Percentiles rank a stretch among this genome's conserved stretches.
Evolutionary conservation across 345 rosid species (phyloP).

Genomic region (Gossypioides kirkii): DNA sequence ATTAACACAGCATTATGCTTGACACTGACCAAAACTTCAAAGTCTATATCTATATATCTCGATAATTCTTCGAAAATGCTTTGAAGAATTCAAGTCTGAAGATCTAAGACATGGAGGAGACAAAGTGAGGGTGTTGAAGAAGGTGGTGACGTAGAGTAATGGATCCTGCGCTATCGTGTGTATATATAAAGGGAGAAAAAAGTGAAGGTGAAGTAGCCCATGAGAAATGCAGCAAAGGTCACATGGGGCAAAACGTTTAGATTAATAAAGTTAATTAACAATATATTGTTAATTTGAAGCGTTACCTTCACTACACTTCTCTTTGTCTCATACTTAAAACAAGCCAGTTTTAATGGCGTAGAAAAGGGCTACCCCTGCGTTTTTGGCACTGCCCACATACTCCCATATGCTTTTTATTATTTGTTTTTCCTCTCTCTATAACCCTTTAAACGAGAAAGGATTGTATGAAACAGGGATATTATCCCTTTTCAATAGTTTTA

Average conservation of each 20-base stretch:
- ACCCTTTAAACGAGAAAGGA: neutral
- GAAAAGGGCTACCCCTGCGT: conserved; percentile 54
- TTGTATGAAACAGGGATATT: no score
- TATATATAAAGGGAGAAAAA: conserved; percentile 21
- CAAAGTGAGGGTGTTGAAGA: neutral
- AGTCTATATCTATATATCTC: neutral
- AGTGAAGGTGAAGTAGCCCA: conserved; percentile 42
- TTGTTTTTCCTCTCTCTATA: neutral
- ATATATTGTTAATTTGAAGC: conserved; percentile 19
- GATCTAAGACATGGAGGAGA: neutral
- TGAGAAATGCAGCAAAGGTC: conserved; percentile 59
- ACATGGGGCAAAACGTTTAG: conserved; percentile 71
- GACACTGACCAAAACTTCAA: conserved; percentile 18
- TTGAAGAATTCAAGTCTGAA: conserved; percentile 1
- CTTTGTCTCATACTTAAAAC: conserved; percentile 6
- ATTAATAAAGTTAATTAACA: conserved; percentile 33
- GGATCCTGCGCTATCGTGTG: conserved; percentile 29
- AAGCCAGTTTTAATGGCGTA: conserved; percentile 74
- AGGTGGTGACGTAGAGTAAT: conserved; percentile 20
- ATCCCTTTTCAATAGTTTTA: no score
- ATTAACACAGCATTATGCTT: neutral
- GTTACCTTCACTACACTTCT: conserved; percentile 19
- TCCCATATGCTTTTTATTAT: conserved; percentile 20
- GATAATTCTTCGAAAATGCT: neutral
- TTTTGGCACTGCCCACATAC: conserved; percentile 36